A percentile compares a stretch with the other conserved stretches of the same genome.
These are phyloP conservation scores for Chlamydomonas schloesseri DNA, from an alignment of 139 green algal genomes.

Conservation along the genomic window DNA sequence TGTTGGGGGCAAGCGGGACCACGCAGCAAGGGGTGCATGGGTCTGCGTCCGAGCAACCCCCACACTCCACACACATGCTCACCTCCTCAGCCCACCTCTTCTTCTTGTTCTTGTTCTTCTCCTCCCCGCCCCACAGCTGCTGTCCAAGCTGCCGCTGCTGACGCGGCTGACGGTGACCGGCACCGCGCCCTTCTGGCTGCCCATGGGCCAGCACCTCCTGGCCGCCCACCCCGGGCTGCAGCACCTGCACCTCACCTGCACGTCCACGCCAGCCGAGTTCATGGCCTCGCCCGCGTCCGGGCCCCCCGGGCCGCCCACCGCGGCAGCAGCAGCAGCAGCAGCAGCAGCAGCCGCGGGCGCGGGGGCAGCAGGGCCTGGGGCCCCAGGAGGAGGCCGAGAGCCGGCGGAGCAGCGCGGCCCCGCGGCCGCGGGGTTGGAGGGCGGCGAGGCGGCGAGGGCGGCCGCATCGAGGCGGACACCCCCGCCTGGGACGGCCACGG, in stretches of 20 bases:
- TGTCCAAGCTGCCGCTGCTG: constrained; percentile 9
- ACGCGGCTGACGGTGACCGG: neutral
- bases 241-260: constrained; percentile 21
- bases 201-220: constrained; percentile 34
- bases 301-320: neutral
- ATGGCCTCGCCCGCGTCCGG: neutral
- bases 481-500: neutral
- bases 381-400: neutral
- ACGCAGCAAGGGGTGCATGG: too few species aligned
- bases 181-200: constrained; percentile 25
- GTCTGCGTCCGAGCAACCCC: too few species aligned
- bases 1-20: too few species aligned
- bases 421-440: too few species aligned
- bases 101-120: too few species aligned
- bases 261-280: neutral
- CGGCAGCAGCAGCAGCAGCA: too few species aligned
- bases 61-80: too few species aligned
- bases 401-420: neutral
- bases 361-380: neutral
- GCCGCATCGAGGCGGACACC: too few species aligned
- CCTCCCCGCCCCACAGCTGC: neutral
- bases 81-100: too few species aligned
- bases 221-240: neutral
- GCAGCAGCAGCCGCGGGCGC: too few species aligned
- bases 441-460: too few species aligned